Evolutionary conservation across 2,329 filamentous ascomycete genomes (phyloP).

Genomic region (Ambrosiella cleistominuta): DNA sequence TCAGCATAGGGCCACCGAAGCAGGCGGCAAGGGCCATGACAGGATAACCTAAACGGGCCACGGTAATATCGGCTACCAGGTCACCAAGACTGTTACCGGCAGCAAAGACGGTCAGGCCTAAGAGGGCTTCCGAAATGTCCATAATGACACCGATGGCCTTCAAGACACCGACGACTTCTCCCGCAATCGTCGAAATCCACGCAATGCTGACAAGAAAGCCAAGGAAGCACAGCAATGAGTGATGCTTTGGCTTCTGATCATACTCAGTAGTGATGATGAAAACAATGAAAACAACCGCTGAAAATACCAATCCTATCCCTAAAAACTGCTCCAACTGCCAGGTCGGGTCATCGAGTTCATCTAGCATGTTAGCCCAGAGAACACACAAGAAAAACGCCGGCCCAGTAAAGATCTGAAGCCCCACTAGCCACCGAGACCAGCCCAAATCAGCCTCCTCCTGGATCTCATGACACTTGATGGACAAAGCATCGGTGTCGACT

Average conservation of each 20-base stretch:
- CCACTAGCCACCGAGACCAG: constrained; percentile 87
- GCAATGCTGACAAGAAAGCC: constrained; percentile 84
- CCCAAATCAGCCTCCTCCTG: constrained; percentile 28
- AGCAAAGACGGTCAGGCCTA: constrained; percentile 89
- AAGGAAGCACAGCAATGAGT: constrained; percentile 66
- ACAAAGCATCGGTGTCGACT: not conserved
- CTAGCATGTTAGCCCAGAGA: constrained; percentile 49
- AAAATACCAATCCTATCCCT: constrained; percentile 49
- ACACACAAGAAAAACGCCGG: constrained; percentile 69
- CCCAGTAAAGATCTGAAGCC: constrained; percentile 69
- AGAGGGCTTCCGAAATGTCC: constrained; percentile 82
- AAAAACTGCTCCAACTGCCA: constrained; percentile 37
- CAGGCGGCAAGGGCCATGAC: constrained; percentile 92
- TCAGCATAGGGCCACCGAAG: constrained; percentile 96
- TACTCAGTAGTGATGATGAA: constrained; percentile 54
- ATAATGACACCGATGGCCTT: constrained; percentile 86
- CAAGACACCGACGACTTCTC: constrained; percentile 85
- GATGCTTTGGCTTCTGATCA: constrained; percentile 50
- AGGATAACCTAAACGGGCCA: constrained; percentile 81
- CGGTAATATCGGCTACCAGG: constrained; percentile 83
- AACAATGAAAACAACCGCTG: constrained; percentile 45
- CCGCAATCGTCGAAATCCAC: constrained; percentile 92
- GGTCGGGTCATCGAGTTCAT: constrained; percentile 37
- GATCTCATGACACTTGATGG: constrained; percentile 5
- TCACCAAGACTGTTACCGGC: constrained; percentile 92